Percentiles rank a stretch among this genome's conserved stretches.
Conservation (phyloP, 441 rosid species). For the Corymbia calophylla region DNA sequence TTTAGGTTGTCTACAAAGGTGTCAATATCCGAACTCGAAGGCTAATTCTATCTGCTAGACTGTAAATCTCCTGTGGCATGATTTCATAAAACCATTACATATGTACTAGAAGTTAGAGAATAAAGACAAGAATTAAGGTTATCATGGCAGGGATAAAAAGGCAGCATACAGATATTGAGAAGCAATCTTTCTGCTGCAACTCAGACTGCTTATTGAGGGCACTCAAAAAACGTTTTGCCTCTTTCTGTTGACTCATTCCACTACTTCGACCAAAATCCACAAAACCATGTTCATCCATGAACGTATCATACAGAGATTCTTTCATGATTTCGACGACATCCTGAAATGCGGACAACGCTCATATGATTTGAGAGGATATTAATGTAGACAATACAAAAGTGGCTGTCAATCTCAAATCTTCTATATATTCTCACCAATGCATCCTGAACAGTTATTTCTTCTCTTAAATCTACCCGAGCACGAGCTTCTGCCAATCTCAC, state of each 20-base stretch:
- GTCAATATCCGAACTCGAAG: slow-evolving; percentile 88
- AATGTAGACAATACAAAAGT: neutral
- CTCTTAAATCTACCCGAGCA: slow-evolving; percentile 92
- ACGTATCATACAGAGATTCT: slow-evolving; percentile 88
- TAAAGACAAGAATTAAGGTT: neutral
- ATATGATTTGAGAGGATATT: neutral
- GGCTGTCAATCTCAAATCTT: neutral
- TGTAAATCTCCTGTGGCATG: slow-evolving; percentile 74
- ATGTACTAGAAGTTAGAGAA: neutral
- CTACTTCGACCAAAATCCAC: slow-evolving; percentile 97
- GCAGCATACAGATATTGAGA: slow-evolving; percentile 69
- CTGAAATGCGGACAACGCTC: slow-evolving; percentile 28
- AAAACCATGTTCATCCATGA: slow-evolving; percentile 86
- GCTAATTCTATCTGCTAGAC: slow-evolving; percentile 91
- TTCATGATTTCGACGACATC: slow-evolving; percentile 98
- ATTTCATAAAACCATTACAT: neutral
- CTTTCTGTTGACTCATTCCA: slow-evolving; percentile 98
- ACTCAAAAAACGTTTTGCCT: slow-evolving; percentile 89
- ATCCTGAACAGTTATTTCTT: slow-evolving; percentile 87
- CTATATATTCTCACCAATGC: slow-evolving; percentile 43
- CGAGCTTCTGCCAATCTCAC: slow-evolving; percentile 94
- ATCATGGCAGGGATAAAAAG: neutral
- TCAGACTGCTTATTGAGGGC: slow-evolving; percentile 91
- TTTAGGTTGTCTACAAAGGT: slow-evolving; percentile 90
- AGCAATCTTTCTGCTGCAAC: slow-evolving; percentile 86